Evolutionary conservation across 371 early-diverging fungal species (phyloP), one percentile per base, ranked within the genome.

Genomic region (Rhizopus delemar): DNA sequence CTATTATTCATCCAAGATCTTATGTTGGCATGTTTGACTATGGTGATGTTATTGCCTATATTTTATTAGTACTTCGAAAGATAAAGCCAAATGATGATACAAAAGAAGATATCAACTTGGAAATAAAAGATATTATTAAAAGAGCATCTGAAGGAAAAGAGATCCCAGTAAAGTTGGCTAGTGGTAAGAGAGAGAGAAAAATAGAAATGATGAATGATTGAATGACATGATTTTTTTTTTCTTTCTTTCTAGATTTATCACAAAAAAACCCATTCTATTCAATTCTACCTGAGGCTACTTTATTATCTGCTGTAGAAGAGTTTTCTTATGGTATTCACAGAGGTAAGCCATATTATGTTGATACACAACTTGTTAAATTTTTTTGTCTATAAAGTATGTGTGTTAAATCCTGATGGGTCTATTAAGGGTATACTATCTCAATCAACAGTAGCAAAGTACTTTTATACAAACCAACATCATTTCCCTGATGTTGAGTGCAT

Each of bases 221-320:
- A 22, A 22, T 22, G 22, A 22, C 36, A 36, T 36, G 2, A 36
- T n/a, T 34, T 62, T 28, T 38, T 13, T 13, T 5, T 38, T 56
- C 2, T 49, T 1, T 29, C 15, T 28, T 12, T 33, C 15, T 56
- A 73, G 94, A 93, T 67, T 62, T 91, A 43, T 93, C 93, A n/a
- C 81, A 83, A 32, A 83, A 84, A 53, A 90, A 93, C 56, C 93
- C 94, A 13, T 93, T 92, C 57, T 92, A 90, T 62, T 85, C 88
- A 22, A 86, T 93, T 5, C 58, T 87, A 35, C 83, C 85, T 16
- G 91, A 92, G 61, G 85, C 92, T 9, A 85, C 89, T 0, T 68
- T 93, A 3, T 70, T 85, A 32, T 89, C 89, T 34, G 85, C 88
- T 6, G 81, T 87, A 5, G 86, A 84, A 48, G 81, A 89, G 43